Conservation (phyloP, 139 green algal genomes). For the Penium margaritaceum region DNA sequence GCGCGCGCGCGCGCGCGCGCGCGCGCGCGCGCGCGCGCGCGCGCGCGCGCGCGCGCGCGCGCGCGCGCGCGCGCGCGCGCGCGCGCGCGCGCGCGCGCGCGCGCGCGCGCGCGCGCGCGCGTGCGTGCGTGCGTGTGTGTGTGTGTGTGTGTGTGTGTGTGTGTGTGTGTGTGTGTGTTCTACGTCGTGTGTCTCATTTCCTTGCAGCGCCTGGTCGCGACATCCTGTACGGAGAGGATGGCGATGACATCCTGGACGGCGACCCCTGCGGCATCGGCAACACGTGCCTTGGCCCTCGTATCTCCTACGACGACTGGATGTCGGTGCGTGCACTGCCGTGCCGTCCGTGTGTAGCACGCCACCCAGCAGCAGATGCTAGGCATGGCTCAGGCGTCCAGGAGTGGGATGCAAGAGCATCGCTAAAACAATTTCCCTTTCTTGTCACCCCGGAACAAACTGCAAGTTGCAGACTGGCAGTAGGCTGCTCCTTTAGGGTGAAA, state of each 20-base stretch:
- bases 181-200: neutral
- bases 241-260: neutral
- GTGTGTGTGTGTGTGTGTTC: neutral
- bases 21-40: neutral
- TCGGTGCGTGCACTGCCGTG: neutral
- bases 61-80: neutral
- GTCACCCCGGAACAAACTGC: too few relatives aligned
- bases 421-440: too few relatives aligned
- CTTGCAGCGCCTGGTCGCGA: neutral
- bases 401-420: too few relatives aligned
- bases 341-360: too few relatives aligned
- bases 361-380: too few relatives aligned
- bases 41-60: neutral
- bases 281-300: neutral
- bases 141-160: constrained; percentile 4
- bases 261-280: constrained; percentile 6
- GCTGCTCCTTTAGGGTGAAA: too few relatives aligned
- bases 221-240: constrained; percentile 7
- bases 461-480: too few relatives aligned
- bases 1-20: too few relatives aligned
- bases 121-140: constrained; percentile 13
- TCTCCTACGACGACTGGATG: constrained; percentile 5
- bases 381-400: too few relatives aligned
- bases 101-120: neutral
- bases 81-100: constrained; percentile 1